Base-by-base conservation (phyloP, 2,329 filamentous ascomycete species). In the Colletotrichum siamense region DNA sequence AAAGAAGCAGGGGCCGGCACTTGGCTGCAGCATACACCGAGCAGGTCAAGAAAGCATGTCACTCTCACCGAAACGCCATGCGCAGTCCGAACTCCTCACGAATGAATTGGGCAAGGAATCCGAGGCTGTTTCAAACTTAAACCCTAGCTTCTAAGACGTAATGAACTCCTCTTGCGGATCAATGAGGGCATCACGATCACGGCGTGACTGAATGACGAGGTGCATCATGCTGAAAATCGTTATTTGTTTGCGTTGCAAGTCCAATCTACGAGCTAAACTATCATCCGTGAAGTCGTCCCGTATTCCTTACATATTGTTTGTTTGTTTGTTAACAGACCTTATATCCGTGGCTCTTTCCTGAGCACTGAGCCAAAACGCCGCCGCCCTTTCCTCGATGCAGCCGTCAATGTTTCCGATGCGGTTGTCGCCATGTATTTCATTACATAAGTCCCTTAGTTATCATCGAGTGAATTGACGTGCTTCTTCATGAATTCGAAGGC, bases 401-500 rank as follows among this genome's bases (percentile, higher is more conserved):
- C 36, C 61, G 39, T 71, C 52, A 24, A 49, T 39, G 39, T 61
- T 49, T 63, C 62, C 52, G 34, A 65, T 28, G 5, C 13, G 28
- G n/a, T 28, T 30, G 52, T 55, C 36, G 61, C 34, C n/a, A 34
- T 57, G 15, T 67, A 26, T 62, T 62, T 77, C 52, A 39, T 71
- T 44, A 75, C 52, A 67, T 55, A 59, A 67, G 36, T 57, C 44
- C n/a, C 66, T 59, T 44, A 77, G 8, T 83, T 80, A 66, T 91
- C 89, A 52, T 91, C 89, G 78, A 91, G 85, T 12, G 86, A 84
- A 81, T 90, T 89, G 84, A 92, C 91, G 78, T 89, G 88, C 83
- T 93, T 93, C 87, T 97, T 97, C 80, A 95, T 90, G 80, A 95
- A 93, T 85, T 98, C 95, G 83, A 97, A 98, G 52, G 93, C 94